phyloP scores from a whole-genome alignment of 305 asterid genomes.

The Nicotiana rustica region DNA sequence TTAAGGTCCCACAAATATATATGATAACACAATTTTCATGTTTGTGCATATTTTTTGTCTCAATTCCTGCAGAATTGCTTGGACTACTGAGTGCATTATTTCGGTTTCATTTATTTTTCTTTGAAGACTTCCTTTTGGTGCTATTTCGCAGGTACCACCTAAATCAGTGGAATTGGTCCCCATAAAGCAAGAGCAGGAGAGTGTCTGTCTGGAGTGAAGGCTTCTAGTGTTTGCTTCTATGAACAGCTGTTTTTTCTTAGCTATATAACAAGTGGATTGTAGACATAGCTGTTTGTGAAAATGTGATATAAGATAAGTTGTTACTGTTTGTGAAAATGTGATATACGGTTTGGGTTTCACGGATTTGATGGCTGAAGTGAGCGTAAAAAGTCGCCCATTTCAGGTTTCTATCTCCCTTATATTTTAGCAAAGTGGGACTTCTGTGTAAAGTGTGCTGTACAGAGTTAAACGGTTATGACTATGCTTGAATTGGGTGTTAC shows the following conservation, averaged over 20 bases:
- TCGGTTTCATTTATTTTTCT: background rate
- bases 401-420: background rate
- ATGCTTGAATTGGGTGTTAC: background rate
- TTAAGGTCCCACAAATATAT: too few species aligned
- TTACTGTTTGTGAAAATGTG: background rate
- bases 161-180: background rate
- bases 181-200: slow-evolving; percentile 4
- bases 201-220: slow-evolving; percentile 14
- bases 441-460: background rate
- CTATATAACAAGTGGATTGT: background rate
- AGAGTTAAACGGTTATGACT: background rate
- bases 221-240: background rate
- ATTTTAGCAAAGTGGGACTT: background rate
- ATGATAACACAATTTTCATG: too few species aligned
- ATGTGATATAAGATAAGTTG: background rate
- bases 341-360: background rate
- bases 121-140: background rate
- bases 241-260: background rate
- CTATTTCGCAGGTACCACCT: slow-evolving; percentile 15
- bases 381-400: background rate
- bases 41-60: too few species aligned
- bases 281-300: background rate
- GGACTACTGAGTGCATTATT: background rate
- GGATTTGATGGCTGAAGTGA: background rate
- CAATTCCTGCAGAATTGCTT: background rate